These are phyloP conservation scores for Trypanosoma mega DNA, from an alignment of 208 protist species.

Conservation along the genomic window DNA sequence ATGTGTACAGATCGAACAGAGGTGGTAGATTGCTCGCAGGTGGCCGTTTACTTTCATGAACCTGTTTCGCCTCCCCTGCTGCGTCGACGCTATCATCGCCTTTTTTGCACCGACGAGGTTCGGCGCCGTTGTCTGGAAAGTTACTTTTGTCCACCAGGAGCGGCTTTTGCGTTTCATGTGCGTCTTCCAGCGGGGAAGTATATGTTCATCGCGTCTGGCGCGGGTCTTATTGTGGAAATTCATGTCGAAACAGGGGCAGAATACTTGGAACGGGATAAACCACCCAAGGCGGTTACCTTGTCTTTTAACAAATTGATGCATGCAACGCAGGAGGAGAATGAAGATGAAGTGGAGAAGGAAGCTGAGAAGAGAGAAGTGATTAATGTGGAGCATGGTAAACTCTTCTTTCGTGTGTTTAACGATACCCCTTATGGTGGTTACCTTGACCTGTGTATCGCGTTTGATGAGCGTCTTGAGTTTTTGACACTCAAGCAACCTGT, in stretches of 20 bases:
- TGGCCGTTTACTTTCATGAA: constrained; percentile 74
- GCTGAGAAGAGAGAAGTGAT: constrained; percentile 20
- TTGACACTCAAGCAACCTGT: constrained; percentile 45
- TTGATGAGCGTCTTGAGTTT: constrained; percentile 75
- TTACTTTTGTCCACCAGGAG: constrained; percentile 70
- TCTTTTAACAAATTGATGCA: constrained; percentile 15
- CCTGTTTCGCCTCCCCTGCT: constrained; percentile 37
- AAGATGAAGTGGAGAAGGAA: not conserved
- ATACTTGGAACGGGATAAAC: constrained; percentile 36
- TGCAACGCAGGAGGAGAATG: not conserved
- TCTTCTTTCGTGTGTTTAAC: constrained; percentile 75
- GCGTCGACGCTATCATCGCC: constrained; percentile 57
- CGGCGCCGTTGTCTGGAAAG: constrained; percentile 49
- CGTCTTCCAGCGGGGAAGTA: constrained; percentile 59
- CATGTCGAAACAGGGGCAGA: constrained; percentile 52
- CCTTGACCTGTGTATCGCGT: constrained; percentile 64
- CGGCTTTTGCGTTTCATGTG: constrained; percentile 49
- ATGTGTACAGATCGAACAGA: constrained; percentile 75
- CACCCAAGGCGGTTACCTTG: constrained; percentile 29
- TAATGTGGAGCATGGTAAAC: constrained; percentile 67
- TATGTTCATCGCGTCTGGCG: constrained; percentile 59
- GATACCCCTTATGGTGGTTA: constrained; percentile 60
- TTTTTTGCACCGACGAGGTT: constrained; percentile 63
- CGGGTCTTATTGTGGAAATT: constrained; percentile 55
- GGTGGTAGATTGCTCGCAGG: constrained; percentile 44